Conservation (phyloP, 2,329 filamentous ascomycete species). For the Venturia pyrina region DNA sequence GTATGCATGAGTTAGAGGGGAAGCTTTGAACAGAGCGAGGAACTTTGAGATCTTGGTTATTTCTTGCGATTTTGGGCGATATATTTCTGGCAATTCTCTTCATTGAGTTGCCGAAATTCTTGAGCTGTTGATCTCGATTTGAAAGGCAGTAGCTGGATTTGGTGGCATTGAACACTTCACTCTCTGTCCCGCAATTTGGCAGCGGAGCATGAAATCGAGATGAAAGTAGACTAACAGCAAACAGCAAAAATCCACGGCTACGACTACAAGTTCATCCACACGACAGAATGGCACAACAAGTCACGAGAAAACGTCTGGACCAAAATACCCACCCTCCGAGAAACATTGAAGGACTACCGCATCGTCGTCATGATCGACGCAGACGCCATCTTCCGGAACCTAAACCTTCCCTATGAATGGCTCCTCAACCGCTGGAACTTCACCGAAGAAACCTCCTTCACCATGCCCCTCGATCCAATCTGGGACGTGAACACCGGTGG, state of each 20-base stretch:
- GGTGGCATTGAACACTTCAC: no score
- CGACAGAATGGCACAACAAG: constrained; percentile 22
- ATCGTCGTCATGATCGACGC: constrained; percentile 38
- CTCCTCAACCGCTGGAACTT: constrained; percentile 39
- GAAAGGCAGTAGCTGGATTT: not conserved
- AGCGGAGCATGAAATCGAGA: not conserved
- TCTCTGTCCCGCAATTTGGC: not conserved
- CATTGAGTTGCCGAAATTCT: not conserved
- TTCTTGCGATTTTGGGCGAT: not conserved
- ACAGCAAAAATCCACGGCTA: constrained; percentile 34
- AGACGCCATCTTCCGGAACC: constrained; percentile 33
- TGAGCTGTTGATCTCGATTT: not conserved
- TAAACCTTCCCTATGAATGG: constrained; percentile 38
- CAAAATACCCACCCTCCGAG: constrained; percentile 30
- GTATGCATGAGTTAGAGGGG: not conserved
- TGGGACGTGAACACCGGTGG: constrained; percentile 16
- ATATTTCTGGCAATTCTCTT: not conserved
- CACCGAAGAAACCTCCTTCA: constrained; percentile 28
- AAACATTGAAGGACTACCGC: constrained; percentile 30
- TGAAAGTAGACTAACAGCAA: not conserved
- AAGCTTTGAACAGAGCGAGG: not conserved
- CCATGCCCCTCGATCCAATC: constrained; percentile 31
- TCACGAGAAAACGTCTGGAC: constrained; percentile 32
- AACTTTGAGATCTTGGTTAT: not conserved
- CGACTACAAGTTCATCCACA: constrained; percentile 35